These are phyloP conservation scores for Colletotrichum eleusines DNA, from an alignment of 2,329 filamentous ascomycete species.

Conservation along the genomic window DNA sequence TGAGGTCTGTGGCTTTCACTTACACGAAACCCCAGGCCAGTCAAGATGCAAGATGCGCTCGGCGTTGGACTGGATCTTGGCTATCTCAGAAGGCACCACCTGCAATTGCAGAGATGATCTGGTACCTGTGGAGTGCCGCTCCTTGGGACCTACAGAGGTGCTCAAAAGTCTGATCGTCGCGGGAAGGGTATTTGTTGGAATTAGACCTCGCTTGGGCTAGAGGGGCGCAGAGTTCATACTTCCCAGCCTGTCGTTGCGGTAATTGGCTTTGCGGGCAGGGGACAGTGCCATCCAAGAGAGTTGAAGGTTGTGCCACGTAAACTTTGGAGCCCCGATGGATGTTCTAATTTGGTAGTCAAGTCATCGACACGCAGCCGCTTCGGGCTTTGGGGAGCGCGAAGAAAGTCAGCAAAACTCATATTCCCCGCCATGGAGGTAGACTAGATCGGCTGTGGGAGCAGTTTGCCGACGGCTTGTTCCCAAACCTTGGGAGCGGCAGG, in stretches of 20 bases:
- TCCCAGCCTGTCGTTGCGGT: background rate
- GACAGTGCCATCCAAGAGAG: background rate
- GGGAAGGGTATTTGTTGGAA: background rate
- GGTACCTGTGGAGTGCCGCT: background rate
- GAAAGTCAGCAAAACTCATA: background rate
- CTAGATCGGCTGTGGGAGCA: background rate
- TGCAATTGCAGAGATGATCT: background rate
- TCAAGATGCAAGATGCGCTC: background rate
- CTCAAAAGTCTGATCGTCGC: constrained; percentile 25
- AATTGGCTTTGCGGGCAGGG: constrained; percentile 28
- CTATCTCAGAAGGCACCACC: background rate
- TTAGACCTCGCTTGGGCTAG: background rate
- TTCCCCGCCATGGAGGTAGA: background rate
- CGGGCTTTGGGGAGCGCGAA: background rate
- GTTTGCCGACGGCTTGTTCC: background rate
- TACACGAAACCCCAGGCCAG: background rate
- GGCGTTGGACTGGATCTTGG: background rate
- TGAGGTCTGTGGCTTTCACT: constrained; percentile 1
- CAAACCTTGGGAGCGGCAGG: background rate
- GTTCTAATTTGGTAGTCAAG: background rate
- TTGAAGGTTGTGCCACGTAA: background rate
- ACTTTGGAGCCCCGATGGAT: background rate
- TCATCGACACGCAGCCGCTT: background rate
- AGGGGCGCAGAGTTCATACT: constrained; percentile 4
- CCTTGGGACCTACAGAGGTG: constrained; percentile 24